phyloP scores from a whole-genome alignment of 129 eudicot species.

The Lactuca sativa region DNA sequence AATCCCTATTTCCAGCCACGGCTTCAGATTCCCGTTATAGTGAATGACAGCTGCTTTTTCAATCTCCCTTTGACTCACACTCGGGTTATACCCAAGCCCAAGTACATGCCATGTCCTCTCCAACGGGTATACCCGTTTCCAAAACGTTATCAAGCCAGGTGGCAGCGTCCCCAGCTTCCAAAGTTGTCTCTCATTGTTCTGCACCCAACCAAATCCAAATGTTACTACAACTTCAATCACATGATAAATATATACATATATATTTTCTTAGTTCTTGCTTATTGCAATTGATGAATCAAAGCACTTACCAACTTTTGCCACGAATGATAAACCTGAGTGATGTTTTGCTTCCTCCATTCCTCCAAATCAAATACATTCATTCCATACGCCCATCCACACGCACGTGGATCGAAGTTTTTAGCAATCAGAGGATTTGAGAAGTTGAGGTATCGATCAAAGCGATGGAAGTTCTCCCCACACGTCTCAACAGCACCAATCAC shows the following conservation, averaged over 20 bases:
- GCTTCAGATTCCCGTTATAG: slow-evolving; percentile 81
- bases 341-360: slow-evolving; percentile 81
- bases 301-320: slow-evolving; percentile 76
- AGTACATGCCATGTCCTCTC: slow-evolving; percentile 80
- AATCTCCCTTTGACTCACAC: slow-evolving; percentile 65
- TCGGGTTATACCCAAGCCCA: slow-evolving; percentile 87
- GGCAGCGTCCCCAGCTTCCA: slow-evolving; percentile 92
- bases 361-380: slow-evolving; percentile 77
- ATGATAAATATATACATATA: neutral
- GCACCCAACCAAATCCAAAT: slow-evolving; percentile 17
- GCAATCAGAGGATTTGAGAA: slow-evolving; percentile 80
- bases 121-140: slow-evolving; percentile 58
- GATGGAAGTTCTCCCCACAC: slow-evolving; percentile 82
- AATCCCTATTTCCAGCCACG: slow-evolving; percentile 84
- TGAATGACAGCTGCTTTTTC: slow-evolving; percentile 76
- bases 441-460: slow-evolving; percentile 81
- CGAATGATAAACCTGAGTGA: slow-evolving; percentile 76
- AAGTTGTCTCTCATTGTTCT: slow-evolving; percentile 72
- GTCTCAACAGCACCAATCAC: slow-evolving; percentile 96
- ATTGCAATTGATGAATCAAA: neutral
- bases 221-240: neutral
- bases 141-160: slow-evolving; percentile 79
- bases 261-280: neutral
- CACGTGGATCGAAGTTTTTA: slow-evolving; percentile 67
- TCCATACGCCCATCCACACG: slow-evolving; percentile 97